A percentile compares a stretch with the other conserved stretches of the same genome.
These are phyloP conservation scores for Hypoxylon sp. DNA, from an alignment of 2,329 filamentous ascomycete species.

Conservation along the genomic window DNA sequence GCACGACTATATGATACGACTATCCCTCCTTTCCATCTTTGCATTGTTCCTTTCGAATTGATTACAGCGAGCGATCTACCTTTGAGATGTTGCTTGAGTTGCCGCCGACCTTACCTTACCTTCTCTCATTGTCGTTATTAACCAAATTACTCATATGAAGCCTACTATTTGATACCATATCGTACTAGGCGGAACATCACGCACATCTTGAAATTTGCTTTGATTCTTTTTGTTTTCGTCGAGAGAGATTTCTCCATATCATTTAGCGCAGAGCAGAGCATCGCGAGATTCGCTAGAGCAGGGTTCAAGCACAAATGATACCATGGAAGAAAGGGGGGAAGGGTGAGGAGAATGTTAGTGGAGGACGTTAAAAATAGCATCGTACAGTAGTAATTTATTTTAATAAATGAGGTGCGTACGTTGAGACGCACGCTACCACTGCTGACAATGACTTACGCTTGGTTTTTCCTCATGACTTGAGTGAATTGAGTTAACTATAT, in stretches of 20 bases:
- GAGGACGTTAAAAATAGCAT: constrained; percentile 22
- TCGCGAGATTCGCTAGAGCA: constrained; percentile 21
- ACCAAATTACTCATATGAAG: constrained; percentile 8
- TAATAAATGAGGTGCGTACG: constrained; percentile 37
- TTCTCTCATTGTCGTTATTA: constrained; percentile 20
- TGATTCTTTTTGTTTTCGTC: constrained; percentile 24
- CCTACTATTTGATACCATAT: constrained; percentile 32
- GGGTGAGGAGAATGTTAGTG: constrained; percentile 25
- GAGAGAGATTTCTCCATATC: constrained; percentile 10
- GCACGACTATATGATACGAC: constrained; percentile 44
- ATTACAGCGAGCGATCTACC: constrained; percentile 14
- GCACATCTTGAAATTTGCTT: constrained; percentile 16
- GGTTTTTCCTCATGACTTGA: not conserved
- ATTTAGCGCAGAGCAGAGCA: constrained; percentile 20
- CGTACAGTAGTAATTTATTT: constrained; percentile 38
- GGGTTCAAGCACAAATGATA: constrained; percentile 35
- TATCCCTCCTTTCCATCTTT: constrained; percentile 17
- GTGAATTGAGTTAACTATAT: not conserved
- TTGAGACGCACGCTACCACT: constrained; percentile 24
- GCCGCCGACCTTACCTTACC: constrained; percentile 11
- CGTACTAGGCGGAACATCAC: constrained; percentile 10
- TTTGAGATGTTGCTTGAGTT: constrained; percentile 16
- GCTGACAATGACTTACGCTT: constrained; percentile 5
- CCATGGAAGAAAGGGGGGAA: constrained; percentile 26
- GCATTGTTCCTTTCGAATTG: constrained; percentile 9